A percentile compares a stretch with the other conserved stretches of the same genome.
These are phyloP conservation scores for Aspergillus pseudoterreus DNA, from an alignment of 2,329 filamentous ascomycete genomes.

Conservation along the genomic window DNA sequence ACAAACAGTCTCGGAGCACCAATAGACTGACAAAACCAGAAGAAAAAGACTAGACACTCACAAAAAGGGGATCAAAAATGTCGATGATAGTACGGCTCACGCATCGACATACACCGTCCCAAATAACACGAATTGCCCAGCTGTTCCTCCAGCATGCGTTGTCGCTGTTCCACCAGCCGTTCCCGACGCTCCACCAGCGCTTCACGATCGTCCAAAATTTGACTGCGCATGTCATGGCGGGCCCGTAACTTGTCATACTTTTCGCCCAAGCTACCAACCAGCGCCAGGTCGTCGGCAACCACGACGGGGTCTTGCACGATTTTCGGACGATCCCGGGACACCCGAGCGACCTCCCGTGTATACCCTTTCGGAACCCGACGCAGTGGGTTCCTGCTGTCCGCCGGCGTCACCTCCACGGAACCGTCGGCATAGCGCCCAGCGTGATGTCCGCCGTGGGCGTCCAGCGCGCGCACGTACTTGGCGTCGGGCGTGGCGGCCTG, in stretches of 20 bases:
- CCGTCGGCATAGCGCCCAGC: slow-evolving; percentile 11
- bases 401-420: slow-evolving; percentile 23
- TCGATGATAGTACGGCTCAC: slow-evolving; percentile 9
- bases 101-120: slow-evolving; percentile 14
- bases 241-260: slow-evolving; percentile 8
- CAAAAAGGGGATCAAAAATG: slow-evolving; percentile 2
- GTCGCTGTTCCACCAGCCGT: slow-evolving; percentile 15
- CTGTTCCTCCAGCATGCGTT: slow-evolving; percentile 19
- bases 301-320: slow-evolving; percentile 13
- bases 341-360: slow-evolving; percentile 10
- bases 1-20: not conserved
- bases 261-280: slow-evolving; percentile 4
- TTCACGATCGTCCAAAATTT: slow-evolving; percentile 24
- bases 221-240: slow-evolving; percentile 24
- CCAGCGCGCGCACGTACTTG: slow-evolving; percentile 4
- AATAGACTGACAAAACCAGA: not conserved
- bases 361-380: slow-evolving; percentile 5
- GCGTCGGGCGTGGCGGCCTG: not conserved
- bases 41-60: not conserved
- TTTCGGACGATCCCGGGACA: slow-evolving; percentile 17
- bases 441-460: not conserved
- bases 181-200: slow-evolving; percentile 3
- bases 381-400: slow-evolving; percentile 14
- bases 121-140: slow-evolving; percentile 10
- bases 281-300: slow-evolving; percentile 11